Evolutionary conservation across 139 green algal genomes (phyloP), one percentile per base, ranked within the genome.

Genomic region (Chloropicon primus): DNA sequence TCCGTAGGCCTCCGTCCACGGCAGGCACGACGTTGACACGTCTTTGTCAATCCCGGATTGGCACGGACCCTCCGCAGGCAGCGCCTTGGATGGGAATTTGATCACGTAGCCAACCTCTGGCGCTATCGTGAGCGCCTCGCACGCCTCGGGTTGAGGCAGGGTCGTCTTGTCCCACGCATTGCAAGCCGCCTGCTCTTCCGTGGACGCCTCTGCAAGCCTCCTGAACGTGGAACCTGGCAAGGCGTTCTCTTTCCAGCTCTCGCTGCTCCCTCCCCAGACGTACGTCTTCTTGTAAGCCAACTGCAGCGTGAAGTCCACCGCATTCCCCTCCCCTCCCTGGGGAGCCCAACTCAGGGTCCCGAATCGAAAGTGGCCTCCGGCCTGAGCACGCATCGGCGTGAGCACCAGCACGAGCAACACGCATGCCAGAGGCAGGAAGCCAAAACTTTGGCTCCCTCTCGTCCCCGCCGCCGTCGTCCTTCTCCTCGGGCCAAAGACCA

Each of bases 11-110:
- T 78, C 27, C 74, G 27, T n/a, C 5, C 5, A 28, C 24, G 74
- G 74, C 74, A 41, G 28, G 74, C 74, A 78, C 1, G 17, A n/a
- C 3, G 26, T 78, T 28, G 74, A 78, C n/a, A n/a, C n/a, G n/a
- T n/a, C n/a, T n/a, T n/a, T n/a, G n/a, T n/a, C n/a, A n/a, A n/a
- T n/a, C n/a, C n/a, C n/a, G n/a, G n/a, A n/a, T n/a, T n/a, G n/a
- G 74, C 74, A 78, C 27, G 3, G n/a, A 22, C 24, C 27, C 3
- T 62, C 24, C 5, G 24, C n/a, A 10, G 74, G 5, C 24, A 62
- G 26, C 22, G 24, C 27, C 27, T 28, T 29, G 23, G 24, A n/a
- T 25, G 54, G 27, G 27, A 28, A 29, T 10, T 62, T 78, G 27
- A 29, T 78, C 3, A 25, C 54, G 27, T 41, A 5, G 27, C 27